A percentile compares a stretch with the other conserved stretches of the same genome.
These are phyloP conservation scores for Medicago ruthenica DNA, from an alignment of 306 rosid species.

Conservation along the genomic window DNA sequence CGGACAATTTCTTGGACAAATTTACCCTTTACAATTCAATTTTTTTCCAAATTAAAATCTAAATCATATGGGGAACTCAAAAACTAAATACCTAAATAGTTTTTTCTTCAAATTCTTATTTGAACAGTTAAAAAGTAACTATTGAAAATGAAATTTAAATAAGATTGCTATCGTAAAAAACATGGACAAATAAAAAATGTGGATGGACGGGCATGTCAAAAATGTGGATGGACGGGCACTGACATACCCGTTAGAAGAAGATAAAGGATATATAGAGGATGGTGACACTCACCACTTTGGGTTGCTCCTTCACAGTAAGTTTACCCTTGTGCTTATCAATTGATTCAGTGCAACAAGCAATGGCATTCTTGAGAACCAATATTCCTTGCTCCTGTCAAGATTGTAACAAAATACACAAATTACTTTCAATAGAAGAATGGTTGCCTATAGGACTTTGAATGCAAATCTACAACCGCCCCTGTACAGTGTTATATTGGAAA, in stretches of 20 bases:
- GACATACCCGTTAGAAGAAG: not conserved
- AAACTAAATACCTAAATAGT: no score
- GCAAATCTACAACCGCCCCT: conserved; percentile 16
- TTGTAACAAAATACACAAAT: conserved; percentile 21
- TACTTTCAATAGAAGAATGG: conserved; percentile 14
- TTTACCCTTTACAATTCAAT: no score
- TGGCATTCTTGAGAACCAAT: conserved; percentile 75
- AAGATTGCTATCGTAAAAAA: no score
- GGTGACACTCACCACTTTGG: conserved; percentile 85
- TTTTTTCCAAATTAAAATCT: no score
- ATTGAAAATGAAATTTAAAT: no score
- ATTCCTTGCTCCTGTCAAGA: conserved; percentile 90
- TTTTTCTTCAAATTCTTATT: no score
- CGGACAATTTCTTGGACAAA: no score
- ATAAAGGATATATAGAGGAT: conserved; percentile 29
- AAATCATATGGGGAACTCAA: no score
- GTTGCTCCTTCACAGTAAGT: conserved; percentile 82
- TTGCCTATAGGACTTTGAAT: not conserved
- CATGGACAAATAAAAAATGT: not conserved
- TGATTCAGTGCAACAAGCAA: conserved; percentile 71
- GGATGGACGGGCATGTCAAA: not conserved
- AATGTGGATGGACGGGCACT: conserved; percentile 11
- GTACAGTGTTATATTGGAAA: not conserved
- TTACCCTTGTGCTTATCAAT: conserved; percentile 91
- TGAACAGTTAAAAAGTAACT: no score